Base-by-base conservation (phyloP, 371 early-diverging fungal genomes). In the Sporodiniella umbellata region DNA sequence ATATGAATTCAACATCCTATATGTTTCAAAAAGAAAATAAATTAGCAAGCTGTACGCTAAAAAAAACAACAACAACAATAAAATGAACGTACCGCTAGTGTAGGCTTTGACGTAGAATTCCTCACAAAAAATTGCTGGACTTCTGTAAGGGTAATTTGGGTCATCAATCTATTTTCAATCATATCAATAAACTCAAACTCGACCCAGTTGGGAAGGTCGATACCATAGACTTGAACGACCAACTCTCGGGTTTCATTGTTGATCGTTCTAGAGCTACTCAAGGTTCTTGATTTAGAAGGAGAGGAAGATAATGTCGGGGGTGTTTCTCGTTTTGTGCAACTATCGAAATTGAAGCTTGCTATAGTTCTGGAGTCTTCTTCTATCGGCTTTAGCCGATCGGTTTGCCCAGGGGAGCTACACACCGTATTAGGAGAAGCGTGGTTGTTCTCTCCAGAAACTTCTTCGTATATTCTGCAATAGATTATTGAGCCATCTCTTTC, bases 211-310 rank as follows among this genome's bases (percentile, higher is more conserved):
- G 92, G 90, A 4, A 64, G 45, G 21, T 88, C 84, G 10, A 92
- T 65, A 2, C 94, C 92, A 63, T 75, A 84, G 4, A 93, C 87
- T 40, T 88, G 79, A 3, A 93, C 51, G 8, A 83, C 78, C 3
- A 93, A 59, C 38, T 81, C 80, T 18, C 84, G 56, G 18, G 39
- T 48, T 19, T 61, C 61, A 23, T 26, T 55, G 2, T 17, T 14
- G 2, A 43, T 33, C 14, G 25, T 14, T 3, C 58, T 42, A 0
- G 44, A 21, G 0, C 70, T 57, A 6, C 68, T 73, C 8, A 52
- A 42, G 26, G 12, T 43, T 15, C 51, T 53, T 10, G 33, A 28
- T 33, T 33, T 42, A 21, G 8, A 7, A 25, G 62, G 62, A 0
- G 62, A 57, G 7, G 58, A 35, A 8, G 55, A 19, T 4, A 48